Evolutionary conservation across 305 asterid genomes (phyloP), one percentile per base, ranked within the genome.

Genomic region (Fraxinus velutina): DNA sequence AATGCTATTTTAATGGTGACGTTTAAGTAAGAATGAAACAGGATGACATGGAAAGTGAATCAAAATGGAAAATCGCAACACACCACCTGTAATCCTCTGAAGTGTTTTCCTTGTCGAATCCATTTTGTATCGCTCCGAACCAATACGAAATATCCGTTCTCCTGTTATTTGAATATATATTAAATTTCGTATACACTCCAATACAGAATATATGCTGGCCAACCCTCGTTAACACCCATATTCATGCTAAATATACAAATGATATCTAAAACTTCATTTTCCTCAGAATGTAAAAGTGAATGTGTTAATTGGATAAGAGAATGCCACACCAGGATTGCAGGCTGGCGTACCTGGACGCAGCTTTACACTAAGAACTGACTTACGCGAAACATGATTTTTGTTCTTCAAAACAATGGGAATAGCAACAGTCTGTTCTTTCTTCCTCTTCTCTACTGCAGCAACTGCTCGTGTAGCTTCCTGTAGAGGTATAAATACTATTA

Each of bases 71-170:
- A 83, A 81, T 21, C 62, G 86, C 81, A 86, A 78, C 50, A 81
- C 75, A 86, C 88, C 86, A 92, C 97, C 94, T 91, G 94, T 86
- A 83, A 96, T 93, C 84, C 98, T 90, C 80, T 88, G 96, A 83
- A 94, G 93, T 2, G 97, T 92, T 87, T 91, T 94, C 89, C 97
- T 88, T 36, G 97, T 86, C 42, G 95, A 88, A 78, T 96, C 99
- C 98, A 96, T 94, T 90, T 84, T 94, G 90, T 96, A 94, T 78
- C 97, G 90, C 89, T 94, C 98, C 37, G 92, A 90, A 83, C 99
- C 98, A 90, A 94, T 82, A 78, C 97, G 96, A 86, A 93, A 96
- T 85, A 93, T 87, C 24, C 98, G 91, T 78, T 94, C 96, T 81
- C 99, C 99, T 96, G 97, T 86, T 42, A 85, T 32, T 80, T 39